Evolutionary conservation across 108 stramenopile genomes (phyloP).

Genomic region (Cyclotella cryptica): DNA sequence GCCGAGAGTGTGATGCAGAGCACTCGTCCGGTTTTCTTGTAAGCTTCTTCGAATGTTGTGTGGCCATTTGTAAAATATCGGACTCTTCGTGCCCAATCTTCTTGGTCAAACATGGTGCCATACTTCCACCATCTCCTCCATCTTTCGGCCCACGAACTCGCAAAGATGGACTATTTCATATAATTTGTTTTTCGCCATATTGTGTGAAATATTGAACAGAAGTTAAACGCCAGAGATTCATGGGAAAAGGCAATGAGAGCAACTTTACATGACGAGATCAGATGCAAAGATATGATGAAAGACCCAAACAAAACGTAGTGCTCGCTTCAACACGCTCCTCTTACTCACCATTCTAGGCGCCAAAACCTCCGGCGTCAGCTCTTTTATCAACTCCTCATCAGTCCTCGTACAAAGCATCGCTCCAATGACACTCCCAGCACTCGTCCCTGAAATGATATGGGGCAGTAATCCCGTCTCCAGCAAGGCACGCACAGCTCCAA

Average conservation of each 20-base stretch:
- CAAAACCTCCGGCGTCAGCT: constrained; percentile 71
- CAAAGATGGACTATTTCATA: constrained; percentile 62
- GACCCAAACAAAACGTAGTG: background rate
- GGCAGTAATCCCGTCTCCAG: constrained; percentile 88
- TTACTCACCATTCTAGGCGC: constrained; percentile 47
- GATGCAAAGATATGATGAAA: background rate
- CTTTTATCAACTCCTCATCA: constrained; percentile 84
- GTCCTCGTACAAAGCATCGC: constrained; percentile 93
- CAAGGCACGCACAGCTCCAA: constrained; percentile 89
- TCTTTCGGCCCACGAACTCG: constrained; percentile 71
- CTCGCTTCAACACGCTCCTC: background rate
- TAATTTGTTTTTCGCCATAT: background rate
- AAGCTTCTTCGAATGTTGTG: constrained; percentile 97
- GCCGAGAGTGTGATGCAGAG: constrained; percentile 97
- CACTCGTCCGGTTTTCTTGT: constrained; percentile 94
- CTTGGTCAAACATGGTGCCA: constrained; percentile 74
- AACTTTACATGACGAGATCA: background rate
- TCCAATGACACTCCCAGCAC: constrained; percentile 93
- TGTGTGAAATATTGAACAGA: background rate
- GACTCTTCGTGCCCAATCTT: constrained; percentile 79
- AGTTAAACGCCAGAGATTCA: background rate
- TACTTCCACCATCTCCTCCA: constrained; percentile 55
- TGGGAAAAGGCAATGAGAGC: no score
- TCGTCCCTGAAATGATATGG: constrained; percentile 93
- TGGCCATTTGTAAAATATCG: constrained; percentile 83